Conservation (phyloP, 495 filamentous ascomycete genomes). For the Penicillium cosmopolitanum region DNA sequence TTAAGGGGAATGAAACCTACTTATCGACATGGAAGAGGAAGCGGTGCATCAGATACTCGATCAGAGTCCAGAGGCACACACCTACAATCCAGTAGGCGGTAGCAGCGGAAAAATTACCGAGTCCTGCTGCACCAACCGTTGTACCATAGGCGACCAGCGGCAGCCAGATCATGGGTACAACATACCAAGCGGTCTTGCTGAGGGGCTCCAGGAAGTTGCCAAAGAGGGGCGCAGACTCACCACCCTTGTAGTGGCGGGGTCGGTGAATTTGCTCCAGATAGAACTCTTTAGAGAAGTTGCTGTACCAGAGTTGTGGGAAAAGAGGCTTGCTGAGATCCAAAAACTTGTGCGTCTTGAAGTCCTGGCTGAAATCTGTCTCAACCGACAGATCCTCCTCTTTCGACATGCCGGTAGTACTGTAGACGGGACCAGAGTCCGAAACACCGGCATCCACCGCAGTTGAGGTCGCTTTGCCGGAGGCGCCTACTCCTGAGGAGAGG, state of each 20-base stretch:
- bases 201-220: conserved; percentile 97
- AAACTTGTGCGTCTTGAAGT: conserved; percentile 90
- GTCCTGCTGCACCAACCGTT: conserved; percentile 63
- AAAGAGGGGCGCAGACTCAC: conserved; percentile 90
- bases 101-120: conserved; percentile 47
- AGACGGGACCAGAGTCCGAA: conserved; percentile 55
- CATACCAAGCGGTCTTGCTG: conserved; percentile 90
- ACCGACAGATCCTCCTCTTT: conserved; percentile 81
- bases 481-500: conserved; percentile 47
- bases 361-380: conserved; percentile 73
- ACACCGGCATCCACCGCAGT: conserved; percentile 28
- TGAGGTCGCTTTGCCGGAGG: conserved; percentile 24
- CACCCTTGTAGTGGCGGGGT: conserved; percentile 91
- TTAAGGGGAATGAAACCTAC: conserved; percentile 52
- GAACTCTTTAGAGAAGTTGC: conserved; percentile 88
- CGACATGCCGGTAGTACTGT: conserved; percentile 81
- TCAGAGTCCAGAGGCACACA: conserved; percentile 79
- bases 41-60: conserved; percentile 90
- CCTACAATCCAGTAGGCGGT: conserved; percentile 66
- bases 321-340: conserved; percentile 87
- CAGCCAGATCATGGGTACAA: conserved; percentile 85
- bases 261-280: conserved; percentile 96
- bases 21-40: conserved; percentile 93
- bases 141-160: conserved; percentile 77
- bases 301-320: conserved; percentile 84